Conservation (phyloP, 2,329 filamentous ascomycete species). For the Nakataea oryzae region DNA sequence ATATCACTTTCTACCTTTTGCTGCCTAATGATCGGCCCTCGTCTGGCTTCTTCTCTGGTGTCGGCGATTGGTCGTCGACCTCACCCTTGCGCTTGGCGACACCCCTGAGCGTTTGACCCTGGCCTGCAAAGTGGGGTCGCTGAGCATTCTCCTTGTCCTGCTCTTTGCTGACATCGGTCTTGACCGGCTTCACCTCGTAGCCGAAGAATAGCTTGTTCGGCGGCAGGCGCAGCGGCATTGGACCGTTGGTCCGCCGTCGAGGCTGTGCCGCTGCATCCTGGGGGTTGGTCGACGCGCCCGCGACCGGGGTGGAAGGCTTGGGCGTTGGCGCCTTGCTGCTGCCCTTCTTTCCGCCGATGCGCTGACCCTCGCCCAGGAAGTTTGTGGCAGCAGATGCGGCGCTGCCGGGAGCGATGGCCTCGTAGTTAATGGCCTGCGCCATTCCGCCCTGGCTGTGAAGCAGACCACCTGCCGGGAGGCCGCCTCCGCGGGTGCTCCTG, state of each 20-base stretch:
- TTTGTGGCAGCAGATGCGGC: constrained; percentile 61
- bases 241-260: constrained; percentile 56
- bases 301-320: constrained; percentile 62
- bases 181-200: constrained; percentile 83
- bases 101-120: constrained; percentile 68
- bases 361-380: constrained; percentile 72
- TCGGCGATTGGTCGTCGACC: constrained; percentile 33
- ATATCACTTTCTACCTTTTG: constrained; percentile 15
- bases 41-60: constrained; percentile 33
- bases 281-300: constrained; percentile 38
- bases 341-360: constrained; percentile 71
- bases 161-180: constrained; percentile 63
- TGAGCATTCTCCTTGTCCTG: constrained; percentile 54
- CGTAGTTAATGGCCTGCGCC: constrained; percentile 97
- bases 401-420: constrained; percentile 72
- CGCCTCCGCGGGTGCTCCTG: constrained; percentile 47
- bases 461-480: constrained; percentile 59
- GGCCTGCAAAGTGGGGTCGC: constrained; percentile 70
- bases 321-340: constrained; percentile 68
- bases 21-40: constrained; percentile 35
- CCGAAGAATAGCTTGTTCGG: constrained; percentile 95
- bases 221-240: constrained; percentile 73
- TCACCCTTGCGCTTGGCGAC: constrained; percentile 62
- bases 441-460: constrained; percentile 83
- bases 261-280: constrained; percentile 16